Conservation (phyloP, 2,329 filamentous ascomycete genomes). For the Arthrobotrys conoides region DNA sequence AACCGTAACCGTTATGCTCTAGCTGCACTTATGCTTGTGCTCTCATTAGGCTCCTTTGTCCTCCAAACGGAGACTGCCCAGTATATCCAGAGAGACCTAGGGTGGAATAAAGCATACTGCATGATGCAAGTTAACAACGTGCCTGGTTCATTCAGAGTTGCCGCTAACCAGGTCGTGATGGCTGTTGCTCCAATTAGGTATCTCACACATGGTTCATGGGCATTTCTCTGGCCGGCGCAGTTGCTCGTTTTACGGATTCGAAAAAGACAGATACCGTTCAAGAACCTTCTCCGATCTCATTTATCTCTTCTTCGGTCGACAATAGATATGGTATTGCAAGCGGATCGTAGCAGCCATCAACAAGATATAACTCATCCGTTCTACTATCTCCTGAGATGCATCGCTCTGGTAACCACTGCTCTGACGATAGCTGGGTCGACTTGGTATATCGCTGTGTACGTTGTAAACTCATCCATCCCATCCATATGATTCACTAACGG, state of each 20-base stretch:
- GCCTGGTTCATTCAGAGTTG: neutral
- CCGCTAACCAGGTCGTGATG: constrained; percentile 9
- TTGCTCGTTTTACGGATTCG: constrained; percentile 84
- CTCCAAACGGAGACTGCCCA: constrained; percentile 92
- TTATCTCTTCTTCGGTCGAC: constrained; percentile 76
- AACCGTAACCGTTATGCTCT: constrained; percentile 88
- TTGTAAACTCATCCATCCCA: neutral
- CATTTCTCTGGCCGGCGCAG: constrained; percentile 87
- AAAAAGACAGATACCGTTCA: constrained; percentile 83
- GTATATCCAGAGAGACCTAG: constrained; percentile 90
- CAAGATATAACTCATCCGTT: constrained; percentile 70
- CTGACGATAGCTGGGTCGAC: constrained; percentile 91
- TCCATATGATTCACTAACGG: neutral
- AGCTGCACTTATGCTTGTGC: constrained; percentile 83
- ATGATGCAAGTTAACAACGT: constrained; percentile 79
- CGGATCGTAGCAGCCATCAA: constrained; percentile 66
- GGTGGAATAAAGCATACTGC: constrained; percentile 99
- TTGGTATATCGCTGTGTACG: constrained; percentile 89
- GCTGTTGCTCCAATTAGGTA: constrained; percentile 68
- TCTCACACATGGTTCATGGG: constrained; percentile 95
- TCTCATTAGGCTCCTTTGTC: constrained; percentile 89
- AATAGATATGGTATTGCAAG: constrained; percentile 83
- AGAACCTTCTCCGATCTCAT: constrained; percentile 85
- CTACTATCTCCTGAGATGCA: constrained; percentile 83
- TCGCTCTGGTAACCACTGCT: constrained; percentile 84